Conservation (phyloP, 2,329 filamentous ascomycete species). For the Botrytis byssoidea region DNA sequence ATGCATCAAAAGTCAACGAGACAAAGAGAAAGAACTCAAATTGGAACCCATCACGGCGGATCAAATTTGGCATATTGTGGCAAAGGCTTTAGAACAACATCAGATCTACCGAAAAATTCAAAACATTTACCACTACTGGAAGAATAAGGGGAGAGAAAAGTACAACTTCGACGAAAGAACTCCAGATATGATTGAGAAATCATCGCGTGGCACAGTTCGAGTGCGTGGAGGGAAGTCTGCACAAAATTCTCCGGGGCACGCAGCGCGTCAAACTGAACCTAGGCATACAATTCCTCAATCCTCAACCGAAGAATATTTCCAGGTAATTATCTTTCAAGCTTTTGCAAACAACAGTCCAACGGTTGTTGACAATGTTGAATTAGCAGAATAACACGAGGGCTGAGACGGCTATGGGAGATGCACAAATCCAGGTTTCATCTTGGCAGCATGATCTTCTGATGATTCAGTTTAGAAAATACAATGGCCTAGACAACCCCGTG, state of each 20-base stretch:
- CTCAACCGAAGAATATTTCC: not conserved
- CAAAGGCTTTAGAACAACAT: not conserved
- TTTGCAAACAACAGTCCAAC: not conserved
- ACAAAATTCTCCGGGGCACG: not conserved
- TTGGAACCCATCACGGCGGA: not conserved
- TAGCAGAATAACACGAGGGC: not conserved
- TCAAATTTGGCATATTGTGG: conserved; percentile 2
- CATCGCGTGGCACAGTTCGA: too few relatives aligned
- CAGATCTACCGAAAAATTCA: not conserved
- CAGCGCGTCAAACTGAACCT: too few relatives aligned
- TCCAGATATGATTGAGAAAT: not conserved
- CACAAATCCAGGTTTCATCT: not conserved
- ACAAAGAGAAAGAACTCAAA: not conserved
- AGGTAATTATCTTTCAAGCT: not conserved
- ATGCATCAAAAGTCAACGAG: conserved; percentile 10
- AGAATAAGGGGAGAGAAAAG: conserved; percentile 6
- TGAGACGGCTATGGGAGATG: not conserved
- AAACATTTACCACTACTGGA: conserved; percentile 8
- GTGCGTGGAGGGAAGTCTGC: not conserved
- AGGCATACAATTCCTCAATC: not conserved
- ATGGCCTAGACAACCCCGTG: not conserved
- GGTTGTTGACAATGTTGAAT: not conserved
- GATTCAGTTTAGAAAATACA: not conserved
- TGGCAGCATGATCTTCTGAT: not conserved
- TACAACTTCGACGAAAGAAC: conserved; percentile 4